These are phyloP conservation scores for Suillus americanus DNA, from an alignment of 768 basidiomycete genomes.

Conservation along the genomic window DNA sequence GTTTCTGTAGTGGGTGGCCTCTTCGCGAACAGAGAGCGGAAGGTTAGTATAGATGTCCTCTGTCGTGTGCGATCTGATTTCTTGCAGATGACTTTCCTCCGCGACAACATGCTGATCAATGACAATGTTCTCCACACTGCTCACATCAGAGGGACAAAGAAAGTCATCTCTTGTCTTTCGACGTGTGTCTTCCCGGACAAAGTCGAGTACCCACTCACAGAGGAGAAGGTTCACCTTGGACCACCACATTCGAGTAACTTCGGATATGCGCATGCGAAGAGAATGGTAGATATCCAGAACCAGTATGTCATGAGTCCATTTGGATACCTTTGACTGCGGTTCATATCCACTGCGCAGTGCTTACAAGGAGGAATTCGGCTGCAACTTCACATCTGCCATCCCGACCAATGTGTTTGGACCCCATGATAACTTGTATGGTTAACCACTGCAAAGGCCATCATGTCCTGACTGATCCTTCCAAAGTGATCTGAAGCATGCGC, in stretches of 20 bases:
- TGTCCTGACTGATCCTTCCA: conserved; percentile 11
- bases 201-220: conserved; percentile 89
- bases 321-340: neutral
- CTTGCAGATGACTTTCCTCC: conserved; percentile 79
- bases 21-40: conserved; percentile 95
- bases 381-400: conserved; percentile 94
- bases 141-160: conserved; percentile 60
- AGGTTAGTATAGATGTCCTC: conserved; percentile 43
- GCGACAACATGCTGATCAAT: conserved; percentile 95
- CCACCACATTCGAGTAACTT: conserved; percentile 95
- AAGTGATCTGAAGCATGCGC: conserved; percentile 85
- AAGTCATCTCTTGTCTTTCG: conserved; percentile 93
- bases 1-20: conserved; percentile 76
- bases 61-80: neutral
- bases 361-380: conserved; percentile 93
- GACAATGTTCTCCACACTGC: conserved; percentile 86
- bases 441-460: neutral
- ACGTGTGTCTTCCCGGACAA: conserved; percentile 98
- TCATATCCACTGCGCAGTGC: conserved; percentile 50
- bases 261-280: conserved; percentile 95
- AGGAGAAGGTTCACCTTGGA: conserved; percentile 89
- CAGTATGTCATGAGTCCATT: conserved; percentile 52
- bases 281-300: conserved; percentile 94
- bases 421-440: conserved; percentile 82
- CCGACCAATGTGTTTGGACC: conserved; percentile 98